Percentiles rank a stretch among this genome's conserved stretches.
phyloP scores from a whole-genome alignment of 768 basidiomycete genomes.

The Pleurotus djamor region DNA sequence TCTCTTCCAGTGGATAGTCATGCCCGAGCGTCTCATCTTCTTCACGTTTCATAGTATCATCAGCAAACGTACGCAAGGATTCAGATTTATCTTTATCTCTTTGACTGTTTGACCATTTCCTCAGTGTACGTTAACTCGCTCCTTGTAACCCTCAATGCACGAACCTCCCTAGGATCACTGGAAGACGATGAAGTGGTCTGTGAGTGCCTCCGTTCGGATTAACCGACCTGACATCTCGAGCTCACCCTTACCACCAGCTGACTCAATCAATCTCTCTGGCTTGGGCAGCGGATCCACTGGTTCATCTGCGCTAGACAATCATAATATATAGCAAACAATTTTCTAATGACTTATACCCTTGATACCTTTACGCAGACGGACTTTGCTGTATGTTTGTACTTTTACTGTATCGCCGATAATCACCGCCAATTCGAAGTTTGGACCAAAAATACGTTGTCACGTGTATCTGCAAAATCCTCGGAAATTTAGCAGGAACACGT shows the following conservation, averaged over 20 bases:
- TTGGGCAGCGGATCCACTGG: background rate
- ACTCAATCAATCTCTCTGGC: background rate
- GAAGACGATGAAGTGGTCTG: background rate
- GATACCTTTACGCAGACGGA: background rate
- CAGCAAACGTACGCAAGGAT: background rate
- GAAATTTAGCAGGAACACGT: conserved; percentile 6
- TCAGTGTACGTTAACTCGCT: background rate
- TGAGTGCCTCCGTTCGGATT: background rate
- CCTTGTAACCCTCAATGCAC: background rate
- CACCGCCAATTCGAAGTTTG: background rate
- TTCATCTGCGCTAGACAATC: background rate
- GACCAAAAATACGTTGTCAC: background rate
- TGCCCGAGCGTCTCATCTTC: background rate
- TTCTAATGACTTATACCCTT: background rate
- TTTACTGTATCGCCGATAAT: too few relatives aligned
- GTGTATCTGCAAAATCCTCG: conserved; percentile 4
- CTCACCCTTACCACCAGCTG: background rate
- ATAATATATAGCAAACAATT: background rate
- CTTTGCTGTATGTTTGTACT: background rate
- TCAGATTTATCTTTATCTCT: background rate
- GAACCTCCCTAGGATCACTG: background rate
- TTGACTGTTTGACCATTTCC: background rate
- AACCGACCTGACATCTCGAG: too few relatives aligned
- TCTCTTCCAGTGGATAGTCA: background rate
- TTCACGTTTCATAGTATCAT: background rate